Evolutionary conservation across 2,329 filamentous ascomycete genomes (phyloP).

Genomic region (Trichoderma afroharzianum): DNA sequence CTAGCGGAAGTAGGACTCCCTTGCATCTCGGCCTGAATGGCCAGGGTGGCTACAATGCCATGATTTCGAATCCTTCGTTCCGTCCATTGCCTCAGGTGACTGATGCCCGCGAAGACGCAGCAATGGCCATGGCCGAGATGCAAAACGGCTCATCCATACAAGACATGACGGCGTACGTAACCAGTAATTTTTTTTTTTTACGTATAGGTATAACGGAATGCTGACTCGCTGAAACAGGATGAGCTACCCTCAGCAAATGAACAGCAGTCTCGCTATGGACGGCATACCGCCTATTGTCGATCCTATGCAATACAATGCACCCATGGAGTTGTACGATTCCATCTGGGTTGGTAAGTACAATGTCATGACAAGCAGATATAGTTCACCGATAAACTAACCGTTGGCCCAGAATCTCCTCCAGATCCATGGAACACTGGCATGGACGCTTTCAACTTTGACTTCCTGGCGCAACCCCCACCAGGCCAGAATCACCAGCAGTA

Average conservation of each 20-base stretch:
- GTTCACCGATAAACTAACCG: constrained; percentile 17
- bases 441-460: constrained; percentile 59
- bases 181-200: too few relatives aligned
- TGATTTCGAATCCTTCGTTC: constrained; percentile 26
- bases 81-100: constrained; percentile 24
- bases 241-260: constrained; percentile 33
- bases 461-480: constrained; percentile 55
- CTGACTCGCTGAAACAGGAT: neutral
- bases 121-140: constrained; percentile 62
- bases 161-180: constrained; percentile 43
- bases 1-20: constrained; percentile 45
- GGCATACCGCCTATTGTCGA: constrained; percentile 51
- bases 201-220: too few relatives aligned
- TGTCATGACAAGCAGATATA: neutral
- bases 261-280: constrained; percentile 36
- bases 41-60: constrained; percentile 22
- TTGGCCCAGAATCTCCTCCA: constrained; percentile 48
- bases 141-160: constrained; percentile 52
- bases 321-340: constrained; percentile 65
- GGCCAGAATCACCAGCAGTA: constrained; percentile 58
- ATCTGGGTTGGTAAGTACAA: constrained; percentile 61
- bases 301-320: constrained; percentile 58
- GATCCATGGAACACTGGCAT: constrained; percentile 55
- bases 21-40: constrained; percentile 24
- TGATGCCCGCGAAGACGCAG: constrained; percentile 59